A percentile compares a stretch with the other conserved stretches of the same genome.
Conservation (phyloP, 2,329 filamentous ascomycete species). For the Coniochaeta ligniaria region DNA sequence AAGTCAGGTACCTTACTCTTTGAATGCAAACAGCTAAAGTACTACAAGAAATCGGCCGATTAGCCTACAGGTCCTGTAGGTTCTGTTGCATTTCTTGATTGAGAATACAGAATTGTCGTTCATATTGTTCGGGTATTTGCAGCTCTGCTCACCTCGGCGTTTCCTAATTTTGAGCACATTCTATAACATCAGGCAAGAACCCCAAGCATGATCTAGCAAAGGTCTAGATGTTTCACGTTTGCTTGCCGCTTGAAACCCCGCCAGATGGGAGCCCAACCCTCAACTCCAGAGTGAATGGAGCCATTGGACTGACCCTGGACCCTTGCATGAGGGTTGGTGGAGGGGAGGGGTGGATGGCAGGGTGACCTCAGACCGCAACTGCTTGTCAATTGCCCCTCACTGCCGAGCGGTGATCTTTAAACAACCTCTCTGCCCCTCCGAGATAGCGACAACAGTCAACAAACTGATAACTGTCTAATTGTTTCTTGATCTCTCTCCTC, state of each 20-base stretch:
- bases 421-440: neutral
- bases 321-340: neutral
- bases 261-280: neutral
- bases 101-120: too few relatives aligned
- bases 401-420: neutral
- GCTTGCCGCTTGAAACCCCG: neutral
- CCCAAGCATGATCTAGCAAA: neutral
- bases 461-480: neutral
- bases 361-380: neutral
- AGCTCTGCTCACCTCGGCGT: too few relatives aligned
- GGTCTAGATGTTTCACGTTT: neutral
- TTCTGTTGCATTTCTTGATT: too few relatives aligned
- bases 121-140: too few relatives aligned
- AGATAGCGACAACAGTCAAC: neutral
- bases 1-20: too few relatives aligned
- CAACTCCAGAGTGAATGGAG: neutral
- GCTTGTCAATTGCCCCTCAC: conserved; percentile 1
- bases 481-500: neutral
- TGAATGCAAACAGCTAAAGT: too few relatives aligned
- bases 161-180: too few relatives aligned
- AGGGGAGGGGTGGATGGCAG: neutral
- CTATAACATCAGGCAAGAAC: neutral
- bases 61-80: too few relatives aligned
- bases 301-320: neutral
- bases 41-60: too few relatives aligned